Percentiles rank a stretch among this genome's conserved stretches.
These are phyloP conservation scores for Nothophytophthora sp. DNA, from an alignment of 352 stramenopile species.

Conservation along the genomic window DNA sequence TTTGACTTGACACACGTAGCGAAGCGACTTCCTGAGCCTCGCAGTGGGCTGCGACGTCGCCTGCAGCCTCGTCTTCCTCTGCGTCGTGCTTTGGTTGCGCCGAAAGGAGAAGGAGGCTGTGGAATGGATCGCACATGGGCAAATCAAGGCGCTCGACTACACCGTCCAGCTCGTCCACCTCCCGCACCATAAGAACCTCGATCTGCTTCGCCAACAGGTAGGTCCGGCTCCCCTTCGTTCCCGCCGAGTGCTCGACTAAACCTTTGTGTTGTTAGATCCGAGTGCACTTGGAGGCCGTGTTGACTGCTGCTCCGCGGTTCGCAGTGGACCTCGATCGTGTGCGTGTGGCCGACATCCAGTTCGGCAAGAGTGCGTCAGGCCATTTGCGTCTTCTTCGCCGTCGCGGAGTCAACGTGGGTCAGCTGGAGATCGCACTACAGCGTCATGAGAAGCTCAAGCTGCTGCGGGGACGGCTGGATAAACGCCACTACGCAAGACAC, in stretches of 20 bases:
- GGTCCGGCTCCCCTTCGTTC: no score
- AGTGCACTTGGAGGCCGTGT: constrained; percentile 57
- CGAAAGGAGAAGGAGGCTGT: constrained; percentile 69
- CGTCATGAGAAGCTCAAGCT: constrained; percentile 68
- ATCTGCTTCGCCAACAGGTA: constrained; percentile 65
- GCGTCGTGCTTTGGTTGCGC: constrained; percentile 72
- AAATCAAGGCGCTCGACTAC: constrained; percentile 77
- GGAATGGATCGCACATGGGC: constrained; percentile 51
- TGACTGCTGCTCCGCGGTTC: constrained; percentile 56
- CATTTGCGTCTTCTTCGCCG: constrained; percentile 64
- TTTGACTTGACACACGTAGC: no score
- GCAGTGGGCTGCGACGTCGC: constrained; percentile 72
- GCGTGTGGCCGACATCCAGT: constrained; percentile 77
- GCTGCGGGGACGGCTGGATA: constrained; percentile 47
- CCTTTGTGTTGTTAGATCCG: constrained; percentile 59
- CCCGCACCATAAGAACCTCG: constrained; percentile 57
- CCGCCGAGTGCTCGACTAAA: constrained; percentile 69
- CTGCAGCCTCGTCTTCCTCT: constrained; percentile 69
- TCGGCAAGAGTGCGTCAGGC: constrained; percentile 61
- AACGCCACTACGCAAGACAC: constrained; percentile 38
- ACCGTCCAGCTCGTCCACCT: constrained; percentile 77
- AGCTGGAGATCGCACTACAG: constrained; percentile 64
- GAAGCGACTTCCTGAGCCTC: constrained; percentile 65
- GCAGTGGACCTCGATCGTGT: constrained; percentile 59
- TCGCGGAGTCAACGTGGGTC: constrained; percentile 61